Base-by-base conservation (phyloP, 495 filamentous ascomycete genomes). In the Aspergillus sclerotiicarbonarius region DNA sequence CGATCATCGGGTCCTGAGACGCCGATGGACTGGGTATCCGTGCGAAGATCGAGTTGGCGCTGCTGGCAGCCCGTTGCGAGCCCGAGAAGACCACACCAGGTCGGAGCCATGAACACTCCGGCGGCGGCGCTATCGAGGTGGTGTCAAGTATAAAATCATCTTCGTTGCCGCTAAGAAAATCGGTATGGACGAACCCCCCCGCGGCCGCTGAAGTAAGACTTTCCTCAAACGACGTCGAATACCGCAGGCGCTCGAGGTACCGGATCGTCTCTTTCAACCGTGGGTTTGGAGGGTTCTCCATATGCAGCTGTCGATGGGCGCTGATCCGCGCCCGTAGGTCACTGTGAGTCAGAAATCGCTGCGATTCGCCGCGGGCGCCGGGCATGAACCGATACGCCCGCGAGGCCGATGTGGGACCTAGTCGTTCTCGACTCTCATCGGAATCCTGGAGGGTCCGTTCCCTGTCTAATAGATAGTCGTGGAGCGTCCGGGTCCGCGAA, bases 101-200 rank as follows among this genome's bases (percentile, higher is more conserved):
- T 53, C 80, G 78, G 15, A 90, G 76, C 84, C 85, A 90, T 30
- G 86, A 89, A 61, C 80, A 86, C 46, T 79, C 62, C 1, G 85
- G 69, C 12, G 83, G 82, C 6, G 81, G 80, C 19, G 76, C 70
- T 15, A 90, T 75, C 31, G 68, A 75, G 9, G 67, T 62, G 13
- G 80, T 82, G 56, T 89, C 81, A 4, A 87, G 68, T 12, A 90
- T 74, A 51, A 89, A 84, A 62, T 90, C 87, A 21, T 80, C 76
- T 58, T 81, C 74, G 44, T 81, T 73, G 57, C 78, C 76, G 16
- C 73, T 60, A 9, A 76, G 72, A 41, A 71, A 67, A 25, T 76
- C 76, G 13, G 71, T 51, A 48, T 71, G 69, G 53, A 81, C 75
- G 60, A 82, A 76, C 46, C 80, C 71, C 68, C 80, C 65, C 64